A percentile compares a stretch with the other conserved stretches of the same genome.
phyloP scores from a whole-genome alignment of 768 basidiomycete species.

The Naematelia aurantialba region DNA sequence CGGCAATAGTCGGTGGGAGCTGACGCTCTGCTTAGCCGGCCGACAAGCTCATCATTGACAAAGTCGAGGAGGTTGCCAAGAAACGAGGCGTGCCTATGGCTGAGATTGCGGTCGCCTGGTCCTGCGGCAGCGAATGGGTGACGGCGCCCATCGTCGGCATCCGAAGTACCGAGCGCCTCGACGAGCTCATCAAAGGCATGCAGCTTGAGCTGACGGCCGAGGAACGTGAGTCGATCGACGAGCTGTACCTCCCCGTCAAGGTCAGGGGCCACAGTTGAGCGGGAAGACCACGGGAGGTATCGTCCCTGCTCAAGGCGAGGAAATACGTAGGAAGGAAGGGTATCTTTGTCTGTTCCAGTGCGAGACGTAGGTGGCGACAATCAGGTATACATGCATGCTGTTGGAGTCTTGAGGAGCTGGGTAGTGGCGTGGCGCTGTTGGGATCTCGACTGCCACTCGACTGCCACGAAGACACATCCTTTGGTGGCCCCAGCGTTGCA shows the following conservation, averaged over 20 bases:
- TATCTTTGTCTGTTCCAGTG: too few species aligned
- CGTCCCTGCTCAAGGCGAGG: too few species aligned
- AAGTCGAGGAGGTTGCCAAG: slow-evolving; percentile 60
- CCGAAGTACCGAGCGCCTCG: slow-evolving; percentile 57
- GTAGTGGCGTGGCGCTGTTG: not conserved
- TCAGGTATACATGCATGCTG: not conserved
- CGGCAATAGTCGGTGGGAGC: not conserved
- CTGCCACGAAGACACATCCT: not conserved
- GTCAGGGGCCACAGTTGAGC: slow-evolving; percentile 24
- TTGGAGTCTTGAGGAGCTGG: not conserved
- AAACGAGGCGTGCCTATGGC: slow-evolving; percentile 59
- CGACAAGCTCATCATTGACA: slow-evolving; percentile 37
- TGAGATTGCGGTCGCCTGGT: slow-evolving; percentile 58
- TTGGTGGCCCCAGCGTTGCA: not conserved
- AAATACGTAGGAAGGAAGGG: too few species aligned
- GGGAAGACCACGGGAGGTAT: not conserved
- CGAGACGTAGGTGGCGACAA: slow-evolving; percentile 7
- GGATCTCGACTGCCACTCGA: not conserved
- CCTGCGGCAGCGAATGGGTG: slow-evolving; percentile 55
- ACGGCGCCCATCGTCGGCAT: slow-evolving; percentile 63
- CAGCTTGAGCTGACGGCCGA: slow-evolving; percentile 58
- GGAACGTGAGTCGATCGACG: slow-evolving; percentile 60
- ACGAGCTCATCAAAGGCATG: slow-evolving; percentile 57
- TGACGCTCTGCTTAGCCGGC: slow-evolving; percentile 2
- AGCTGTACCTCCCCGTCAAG: slow-evolving; percentile 56